A percentile compares a stretch with the other conserved stretches of the same genome.
These are phyloP conservation scores for Rhizopus delemar DNA, from an alignment of 371 early-diverging fungal genomes.

Conservation along the genomic window DNA sequence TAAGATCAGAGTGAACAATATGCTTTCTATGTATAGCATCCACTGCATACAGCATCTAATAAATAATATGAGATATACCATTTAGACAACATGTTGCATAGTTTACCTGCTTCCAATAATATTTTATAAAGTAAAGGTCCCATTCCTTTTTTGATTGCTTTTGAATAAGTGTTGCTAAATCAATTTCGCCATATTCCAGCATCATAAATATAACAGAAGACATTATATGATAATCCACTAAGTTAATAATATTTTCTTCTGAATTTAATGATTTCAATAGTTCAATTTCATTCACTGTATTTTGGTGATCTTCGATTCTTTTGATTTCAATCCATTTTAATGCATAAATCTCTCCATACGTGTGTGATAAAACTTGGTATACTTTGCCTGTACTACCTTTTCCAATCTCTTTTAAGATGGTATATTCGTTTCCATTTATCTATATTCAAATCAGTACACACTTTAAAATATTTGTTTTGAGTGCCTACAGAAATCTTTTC, in stretches of 20 bases:
- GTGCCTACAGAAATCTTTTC: neutral
- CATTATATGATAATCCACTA: conserved; percentile 79
- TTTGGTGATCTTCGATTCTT: conserved; percentile 64
- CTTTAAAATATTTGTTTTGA: neutral
- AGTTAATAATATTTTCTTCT: conserved; percentile 72
- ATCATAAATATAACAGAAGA: conserved; percentile 40
- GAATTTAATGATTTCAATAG: conserved; percentile 68
- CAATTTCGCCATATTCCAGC: conserved; percentile 95
- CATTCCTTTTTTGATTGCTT: conserved; percentile 55
- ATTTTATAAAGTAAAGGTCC: conserved; percentile 72
- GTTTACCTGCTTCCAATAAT: conserved; percentile 82
- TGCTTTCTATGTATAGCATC: conserved; percentile 81
- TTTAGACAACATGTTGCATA: conserved; percentile 6
- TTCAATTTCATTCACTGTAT: conserved; percentile 84
- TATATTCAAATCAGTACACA: neutral
- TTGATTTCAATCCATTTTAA: conserved; percentile 84
- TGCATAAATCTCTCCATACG: conserved; percentile 73
- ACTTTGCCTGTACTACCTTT: conserved; percentile 91
- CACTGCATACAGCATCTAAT: conserved; percentile 92
- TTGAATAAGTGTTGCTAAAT: conserved; percentile 75
- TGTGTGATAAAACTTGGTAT: conserved; percentile 75
- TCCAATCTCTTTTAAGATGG: conserved; percentile 59
- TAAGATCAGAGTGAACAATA: conserved; percentile 95
- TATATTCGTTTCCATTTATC: conserved; percentile 16
- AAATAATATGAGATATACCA: neutral